Evolutionary conservation across 108 stramenopile genomes (phyloP).

Genomic region (Ochromonas danica): DNA sequence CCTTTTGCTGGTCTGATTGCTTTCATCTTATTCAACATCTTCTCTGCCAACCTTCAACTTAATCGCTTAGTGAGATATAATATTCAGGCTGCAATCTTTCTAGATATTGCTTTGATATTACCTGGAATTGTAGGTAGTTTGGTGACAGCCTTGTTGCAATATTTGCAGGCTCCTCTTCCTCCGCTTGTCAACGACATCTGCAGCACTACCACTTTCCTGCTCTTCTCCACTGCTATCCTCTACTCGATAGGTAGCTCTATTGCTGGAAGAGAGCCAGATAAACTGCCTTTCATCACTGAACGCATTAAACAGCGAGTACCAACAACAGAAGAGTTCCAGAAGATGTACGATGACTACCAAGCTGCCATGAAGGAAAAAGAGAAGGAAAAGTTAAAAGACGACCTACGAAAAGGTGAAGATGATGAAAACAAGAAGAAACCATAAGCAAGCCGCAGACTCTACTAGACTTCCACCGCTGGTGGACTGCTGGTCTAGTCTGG

Average conservation of each 20-base stretch:
- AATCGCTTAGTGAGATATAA: constrained; percentile 49
- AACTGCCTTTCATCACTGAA: constrained; percentile 36
- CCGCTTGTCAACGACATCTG: constrained; percentile 34
- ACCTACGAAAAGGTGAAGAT: too few species aligned
- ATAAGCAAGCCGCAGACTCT: too few species aligned
- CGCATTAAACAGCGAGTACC: neutral
- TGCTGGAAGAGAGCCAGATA: constrained; percentile 32
- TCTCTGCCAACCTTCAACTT: constrained; percentile 39
- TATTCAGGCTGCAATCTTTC: constrained; percentile 41
- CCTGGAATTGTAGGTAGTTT: constrained; percentile 39
- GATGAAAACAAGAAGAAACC: too few species aligned
- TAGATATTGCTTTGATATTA: constrained; percentile 49
- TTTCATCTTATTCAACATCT: constrained; percentile 42
- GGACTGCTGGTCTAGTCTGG: too few species aligned
- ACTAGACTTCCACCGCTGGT: too few species aligned
- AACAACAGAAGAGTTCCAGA: neutral
- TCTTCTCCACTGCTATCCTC: constrained; percentile 36
- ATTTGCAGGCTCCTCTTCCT: constrained; percentile 36
- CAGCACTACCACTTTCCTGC: constrained; percentile 39
- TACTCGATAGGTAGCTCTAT: constrained; percentile 40
- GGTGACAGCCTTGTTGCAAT: neutral
- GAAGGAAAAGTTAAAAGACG: too few species aligned
- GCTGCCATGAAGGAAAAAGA: too few species aligned
- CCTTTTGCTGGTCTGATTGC: constrained; percentile 43
- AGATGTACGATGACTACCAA: neutral